A percentile compares a stretch with the other conserved stretches of the same genome.
phyloP scores from a whole-genome alignment of 495 filamentous ascomycete genomes.

The Penicillium cosmopolitanum region DNA sequence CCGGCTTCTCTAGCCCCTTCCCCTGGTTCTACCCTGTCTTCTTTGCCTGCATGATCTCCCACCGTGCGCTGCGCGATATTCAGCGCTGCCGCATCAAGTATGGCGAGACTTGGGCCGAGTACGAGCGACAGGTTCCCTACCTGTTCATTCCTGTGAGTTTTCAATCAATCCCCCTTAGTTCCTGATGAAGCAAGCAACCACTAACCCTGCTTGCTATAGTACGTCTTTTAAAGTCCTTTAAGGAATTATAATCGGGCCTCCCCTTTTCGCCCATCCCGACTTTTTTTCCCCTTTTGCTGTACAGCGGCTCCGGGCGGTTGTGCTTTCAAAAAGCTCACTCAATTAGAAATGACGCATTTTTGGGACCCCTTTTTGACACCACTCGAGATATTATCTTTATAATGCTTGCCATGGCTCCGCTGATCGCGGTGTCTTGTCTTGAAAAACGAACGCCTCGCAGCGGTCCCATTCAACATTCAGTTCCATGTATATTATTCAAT shows the following conservation, averaged over 20 bases:
- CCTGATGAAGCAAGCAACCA: neutral
- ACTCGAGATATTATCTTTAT: constrained; percentile 25
- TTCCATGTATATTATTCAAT: constrained; percentile 36
- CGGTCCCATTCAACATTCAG: constrained; percentile 14
- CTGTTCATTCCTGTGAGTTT: constrained; percentile 92
- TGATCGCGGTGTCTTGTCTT: neutral
- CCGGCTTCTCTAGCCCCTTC: constrained; percentile 77
- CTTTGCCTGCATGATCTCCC: constrained; percentile 88
- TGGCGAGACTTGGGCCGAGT: constrained; percentile 89
- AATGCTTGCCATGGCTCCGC: constrained; percentile 20
- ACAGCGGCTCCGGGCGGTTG: constrained; percentile 22
- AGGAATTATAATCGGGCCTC: neutral
- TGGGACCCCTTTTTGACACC: constrained; percentile 16
- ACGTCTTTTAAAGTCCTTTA: constrained; percentile 36
- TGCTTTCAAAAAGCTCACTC: constrained; percentile 15
- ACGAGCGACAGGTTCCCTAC: constrained; percentile 85
- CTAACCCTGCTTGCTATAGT: constrained; percentile 21
- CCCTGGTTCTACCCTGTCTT: constrained; percentile 98
- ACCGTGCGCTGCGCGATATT: constrained; percentile 86
- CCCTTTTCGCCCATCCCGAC: constrained; percentile 4
- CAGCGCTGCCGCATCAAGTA: constrained; percentile 84
- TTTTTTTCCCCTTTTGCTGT: constrained; percentile 14
- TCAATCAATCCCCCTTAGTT: neutral
- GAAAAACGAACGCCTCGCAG: neutral
- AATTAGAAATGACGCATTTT: constrained; percentile 13